phyloP scores from a whole-genome alignment of 225 moss, liverwort and hornwort genomes.

The Straminergon stramineum region DNA sequence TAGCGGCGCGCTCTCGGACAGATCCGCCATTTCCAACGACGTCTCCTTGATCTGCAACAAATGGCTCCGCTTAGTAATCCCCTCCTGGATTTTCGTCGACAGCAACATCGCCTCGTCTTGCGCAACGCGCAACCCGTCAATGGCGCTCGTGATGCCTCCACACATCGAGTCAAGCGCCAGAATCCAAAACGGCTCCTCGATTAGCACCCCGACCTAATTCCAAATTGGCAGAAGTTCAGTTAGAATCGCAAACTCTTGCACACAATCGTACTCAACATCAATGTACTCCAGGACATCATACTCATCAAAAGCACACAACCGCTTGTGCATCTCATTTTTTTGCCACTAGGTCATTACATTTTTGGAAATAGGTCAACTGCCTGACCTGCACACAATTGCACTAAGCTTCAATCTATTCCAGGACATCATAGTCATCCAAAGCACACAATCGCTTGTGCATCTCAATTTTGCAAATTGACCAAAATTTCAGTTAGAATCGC shows the following conservation, averaged over 20 bases:
- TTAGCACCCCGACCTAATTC: constrained; percentile 32
- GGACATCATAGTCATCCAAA: neutral
- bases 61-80: neutral
- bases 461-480: neutral
- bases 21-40: neutral
- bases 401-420: neutral
- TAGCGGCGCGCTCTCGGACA: neutral
- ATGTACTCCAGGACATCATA: neutral
- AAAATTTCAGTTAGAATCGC: neutral
- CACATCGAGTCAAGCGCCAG: constrained; percentile 32
- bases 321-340: neutral
- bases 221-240: neutral
- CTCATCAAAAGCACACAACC: neutral
- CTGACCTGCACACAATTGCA: neutral
- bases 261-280: neutral
- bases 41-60: neutral
- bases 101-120: neutral
- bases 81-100: neutral
- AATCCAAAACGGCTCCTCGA: constrained; percentile 53
- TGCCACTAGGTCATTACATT: neutral
- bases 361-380: neutral
- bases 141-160: neutral
- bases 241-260: neutral
- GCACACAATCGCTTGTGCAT: neutral
- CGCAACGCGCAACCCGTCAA: constrained; percentile 8